Evolutionary conservation across 805 yeast species (phyloP).

Genomic region (Candida gorgasii): DNA sequence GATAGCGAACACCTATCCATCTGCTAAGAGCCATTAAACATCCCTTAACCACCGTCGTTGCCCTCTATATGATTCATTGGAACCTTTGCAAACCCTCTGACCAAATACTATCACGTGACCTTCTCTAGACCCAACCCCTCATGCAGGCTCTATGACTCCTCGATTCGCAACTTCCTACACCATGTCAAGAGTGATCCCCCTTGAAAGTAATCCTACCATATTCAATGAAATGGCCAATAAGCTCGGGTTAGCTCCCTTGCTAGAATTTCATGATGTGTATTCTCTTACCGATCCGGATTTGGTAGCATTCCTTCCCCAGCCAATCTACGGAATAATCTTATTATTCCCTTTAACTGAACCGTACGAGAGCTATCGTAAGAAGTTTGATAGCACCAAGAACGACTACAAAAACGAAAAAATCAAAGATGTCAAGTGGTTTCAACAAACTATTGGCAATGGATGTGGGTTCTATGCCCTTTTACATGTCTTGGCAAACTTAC

Average conservation of each 20-base stretch:
- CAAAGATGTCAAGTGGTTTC: conserved; percentile 65
- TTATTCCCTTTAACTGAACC: conserved; percentile 74
- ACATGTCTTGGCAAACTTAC: conserved; percentile 55
- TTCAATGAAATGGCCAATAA: conserved; percentile 67
- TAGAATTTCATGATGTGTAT: conserved; percentile 76
- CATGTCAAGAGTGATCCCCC: conserved; percentile 61
- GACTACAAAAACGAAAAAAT: conserved; percentile 26
- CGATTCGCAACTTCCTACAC: neutral
- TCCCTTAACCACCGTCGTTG: no score
- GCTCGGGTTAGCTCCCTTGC: conserved; percentile 63
- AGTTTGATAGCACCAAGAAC: conserved; percentile 35
- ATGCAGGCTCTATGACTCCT: no score
- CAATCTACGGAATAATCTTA: conserved; percentile 71
- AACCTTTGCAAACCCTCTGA: no score
- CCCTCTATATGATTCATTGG: no score
- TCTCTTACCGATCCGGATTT: conserved; percentile 85
- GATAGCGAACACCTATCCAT: no score
- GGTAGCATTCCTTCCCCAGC: conserved; percentile 77
- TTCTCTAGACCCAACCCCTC: no score
- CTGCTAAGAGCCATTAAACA: no score
- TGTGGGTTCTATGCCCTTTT: conserved; percentile 91
- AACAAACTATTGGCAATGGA: conserved; percentile 82
- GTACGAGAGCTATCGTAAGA: conserved; percentile 53
- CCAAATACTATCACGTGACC: no score
- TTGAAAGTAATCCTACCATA: conserved; percentile 88